A percentile compares a stretch with the other conserved stretches of the same genome.
phyloP scores from a whole-genome alignment of 805 yeast species.

The Candida nitratophila region DNA sequence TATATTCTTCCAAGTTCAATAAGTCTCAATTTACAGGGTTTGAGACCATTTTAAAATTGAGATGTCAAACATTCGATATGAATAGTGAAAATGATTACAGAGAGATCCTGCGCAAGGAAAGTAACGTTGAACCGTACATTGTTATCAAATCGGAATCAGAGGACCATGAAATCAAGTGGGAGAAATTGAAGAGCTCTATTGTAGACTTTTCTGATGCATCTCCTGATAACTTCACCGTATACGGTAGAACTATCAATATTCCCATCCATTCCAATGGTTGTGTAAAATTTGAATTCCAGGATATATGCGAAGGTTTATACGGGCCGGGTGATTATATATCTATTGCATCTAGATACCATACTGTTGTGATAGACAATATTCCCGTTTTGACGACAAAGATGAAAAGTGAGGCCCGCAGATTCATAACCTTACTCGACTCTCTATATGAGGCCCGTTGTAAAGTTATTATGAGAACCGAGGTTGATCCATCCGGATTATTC shows the following conservation, averaged over 20 bases:
- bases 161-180: conserved; percentile 29
- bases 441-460: conserved; percentile 62
- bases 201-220: conserved; percentile 3
- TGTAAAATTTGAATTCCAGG: conserved; percentile 43
- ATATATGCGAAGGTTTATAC: conserved; percentile 41
- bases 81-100: conserved; percentile 52
- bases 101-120: conserved; percentile 21
- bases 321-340: conserved; percentile 63
- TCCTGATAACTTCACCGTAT: conserved; percentile 34
- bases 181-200: conserved; percentile 19
- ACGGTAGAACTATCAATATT: conserved; percentile 44
- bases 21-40: conserved; percentile 51
- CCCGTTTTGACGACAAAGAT: conserved; percentile 49
- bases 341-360: conserved; percentile 50
- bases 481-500: conserved; percentile 44
- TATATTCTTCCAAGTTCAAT: conserved; percentile 60
- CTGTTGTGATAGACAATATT: conserved; percentile 51
- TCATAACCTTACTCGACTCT: conserved; percentile 63
- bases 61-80: conserved; percentile 63
- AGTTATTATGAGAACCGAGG: conserved; percentile 45
- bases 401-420: conserved; percentile 64
- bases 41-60: conserved; percentile 44
- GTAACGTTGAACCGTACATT: conserved; percentile 21
- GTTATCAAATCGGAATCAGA: conserved; percentile 24
- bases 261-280: conserved; percentile 36